A percentile compares a stretch with the other conserved stretches of the same genome.
phyloP scores from a whole-genome alignment of 176 grass and related monocot species.

The Musa acuminata region DNA sequence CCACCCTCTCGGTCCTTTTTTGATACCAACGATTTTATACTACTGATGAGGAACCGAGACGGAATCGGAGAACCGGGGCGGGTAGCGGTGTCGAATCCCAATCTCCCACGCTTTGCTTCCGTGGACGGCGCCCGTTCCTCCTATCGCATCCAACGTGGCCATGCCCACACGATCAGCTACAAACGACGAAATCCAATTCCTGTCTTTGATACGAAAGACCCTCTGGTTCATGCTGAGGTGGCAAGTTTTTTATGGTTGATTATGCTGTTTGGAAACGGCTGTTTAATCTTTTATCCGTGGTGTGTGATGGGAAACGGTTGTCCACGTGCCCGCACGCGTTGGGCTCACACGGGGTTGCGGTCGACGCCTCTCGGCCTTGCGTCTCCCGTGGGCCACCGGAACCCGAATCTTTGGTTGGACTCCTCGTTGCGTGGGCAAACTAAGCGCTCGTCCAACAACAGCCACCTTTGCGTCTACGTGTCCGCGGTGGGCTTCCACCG shows the following conservation, averaged over 20 bases:
- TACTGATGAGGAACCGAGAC: neutral
- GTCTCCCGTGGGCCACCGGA: neutral
- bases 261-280: neutral
- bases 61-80: neutral
- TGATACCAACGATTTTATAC: neutral
- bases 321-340: neutral
- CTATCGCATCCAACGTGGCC: neutral
- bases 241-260: neutral
- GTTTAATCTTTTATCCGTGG: neutral
- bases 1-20: neutral
- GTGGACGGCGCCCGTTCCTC: neutral
- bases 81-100: neutral
- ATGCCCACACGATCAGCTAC: neutral
- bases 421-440: too few species aligned
- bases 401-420: neutral
- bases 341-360: neutral
- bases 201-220: neutral
- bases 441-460: too few species aligned
- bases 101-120: neutral
- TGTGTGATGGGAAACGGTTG: neutral
- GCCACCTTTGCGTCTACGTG: neutral
- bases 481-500: neutral
- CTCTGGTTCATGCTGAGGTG: neutral
- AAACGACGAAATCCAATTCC: too few species aligned
- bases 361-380: neutral